phyloP scores from a whole-genome alignment of 139 green algal species.

The Tetratostichococcus sp. region DNA sequence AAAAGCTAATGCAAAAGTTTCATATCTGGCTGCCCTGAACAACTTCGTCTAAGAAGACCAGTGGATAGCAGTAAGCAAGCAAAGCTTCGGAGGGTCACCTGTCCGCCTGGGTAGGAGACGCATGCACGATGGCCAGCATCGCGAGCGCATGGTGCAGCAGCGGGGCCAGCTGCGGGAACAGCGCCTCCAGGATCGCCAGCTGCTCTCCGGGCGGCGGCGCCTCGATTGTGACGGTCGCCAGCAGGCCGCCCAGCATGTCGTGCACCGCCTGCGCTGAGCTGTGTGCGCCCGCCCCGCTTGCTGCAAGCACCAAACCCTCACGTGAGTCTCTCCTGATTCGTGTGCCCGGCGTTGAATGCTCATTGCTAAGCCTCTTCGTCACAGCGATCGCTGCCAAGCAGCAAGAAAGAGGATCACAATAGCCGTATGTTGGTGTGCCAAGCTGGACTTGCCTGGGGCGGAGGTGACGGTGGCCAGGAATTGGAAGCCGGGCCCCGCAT shows the following conservation, averaged over 20 bases:
- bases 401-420: neutral
- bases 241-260: conserved; percentile 74
- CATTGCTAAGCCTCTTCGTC: neutral
- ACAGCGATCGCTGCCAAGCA: neutral
- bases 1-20: too few species aligned
- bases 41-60: too few species aligned
- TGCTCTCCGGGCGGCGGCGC: conserved; percentile 61
- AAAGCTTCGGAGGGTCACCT: neutral
- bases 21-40: too few species aligned
- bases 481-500: conserved; percentile 72
- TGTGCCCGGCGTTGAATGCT: too few species aligned
- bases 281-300: conserved; percentile 30
- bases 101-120: neutral
- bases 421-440: neutral
- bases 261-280: conserved; percentile 32
- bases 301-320: conserved; percentile 13
- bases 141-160: conserved; percentile 64
- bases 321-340: too few species aligned
- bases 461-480: conserved; percentile 76
- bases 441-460: conserved; percentile 14
- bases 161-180: conserved; percentile 52
- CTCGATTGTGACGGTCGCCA: conserved; percentile 55
- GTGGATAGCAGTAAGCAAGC: too few species aligned
- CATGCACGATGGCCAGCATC: conserved; percentile 45
- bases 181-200: conserved; percentile 52